Conservation (phyloP, 2,329 filamentous ascomycete genomes). For the Pseudofabraea citricarpa region DNA sequence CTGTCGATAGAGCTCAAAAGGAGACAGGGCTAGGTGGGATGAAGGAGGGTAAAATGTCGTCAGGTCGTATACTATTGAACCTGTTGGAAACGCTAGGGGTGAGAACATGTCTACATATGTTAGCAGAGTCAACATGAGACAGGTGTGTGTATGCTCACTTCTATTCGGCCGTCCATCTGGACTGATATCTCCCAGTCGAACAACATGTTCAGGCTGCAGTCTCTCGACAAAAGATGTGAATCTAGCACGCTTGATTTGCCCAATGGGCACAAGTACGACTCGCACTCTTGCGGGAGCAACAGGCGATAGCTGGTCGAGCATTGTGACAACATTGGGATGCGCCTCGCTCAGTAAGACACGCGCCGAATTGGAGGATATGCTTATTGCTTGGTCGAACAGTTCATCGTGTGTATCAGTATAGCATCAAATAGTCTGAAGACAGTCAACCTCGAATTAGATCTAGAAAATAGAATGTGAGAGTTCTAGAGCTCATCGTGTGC, state of each 20-base stretch:
- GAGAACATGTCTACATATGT: slow-evolving; percentile 77
- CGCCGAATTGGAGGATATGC: not conserved
- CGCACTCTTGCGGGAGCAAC: slow-evolving; percentile 88
- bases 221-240: slow-evolving; percentile 76
- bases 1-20: slow-evolving; percentile 88
- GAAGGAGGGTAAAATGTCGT: slow-evolving; percentile 74
- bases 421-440: not conserved
- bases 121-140: slow-evolving; percentile 8
- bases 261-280: slow-evolving; percentile 80
- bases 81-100: slow-evolving; percentile 79
- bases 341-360: slow-evolving; percentile 10
- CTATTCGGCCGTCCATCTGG: slow-evolving; percentile 79
- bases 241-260: slow-evolving; percentile 75
- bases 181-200: slow-evolving; percentile 81
- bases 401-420: not conserved
- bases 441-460: not conserved
- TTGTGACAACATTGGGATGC: slow-evolving; percentile 51
- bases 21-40: slow-evolving; percentile 73
- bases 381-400: not conserved
- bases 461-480: no score
- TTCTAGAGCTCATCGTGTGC: not conserved
- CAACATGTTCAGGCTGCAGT: slow-evolving; percentile 72
- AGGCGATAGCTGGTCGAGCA: slow-evolving; percentile 88
- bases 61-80: slow-evolving; percentile 84
- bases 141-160: slow-evolving; percentile 53